Percentiles rank a stretch among this genome's conserved stretches.
Conservation (phyloP, 2,329 filamentous ascomycete species). For the Venturia aucupariae region DNA sequence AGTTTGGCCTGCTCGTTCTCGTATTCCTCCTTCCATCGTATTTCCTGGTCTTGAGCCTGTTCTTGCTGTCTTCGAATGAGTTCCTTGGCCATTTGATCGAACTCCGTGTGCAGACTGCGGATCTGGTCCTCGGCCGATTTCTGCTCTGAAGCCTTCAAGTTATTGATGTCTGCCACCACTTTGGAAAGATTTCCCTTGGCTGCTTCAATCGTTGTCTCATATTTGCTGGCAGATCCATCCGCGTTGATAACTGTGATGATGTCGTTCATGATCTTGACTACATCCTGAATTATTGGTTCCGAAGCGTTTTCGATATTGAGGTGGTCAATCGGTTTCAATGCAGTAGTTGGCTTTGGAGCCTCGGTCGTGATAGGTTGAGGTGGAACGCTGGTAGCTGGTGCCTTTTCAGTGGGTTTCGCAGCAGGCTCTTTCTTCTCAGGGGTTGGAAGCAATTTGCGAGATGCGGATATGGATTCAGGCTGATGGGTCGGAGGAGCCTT, state of each 20-base stretch:
- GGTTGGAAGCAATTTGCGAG: conserved; percentile 20
- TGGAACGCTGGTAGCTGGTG: conserved; percentile 11
- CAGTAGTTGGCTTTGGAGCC: conserved; percentile 21
- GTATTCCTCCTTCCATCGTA: conserved; percentile 78
- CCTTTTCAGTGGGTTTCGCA: conserved; percentile 16
- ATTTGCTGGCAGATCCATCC: conserved; percentile 68
- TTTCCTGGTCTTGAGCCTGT: conserved; percentile 72
- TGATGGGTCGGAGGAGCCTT: conserved; percentile 22
- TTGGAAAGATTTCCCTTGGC: conserved; percentile 75
- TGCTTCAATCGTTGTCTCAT: conserved; percentile 68
- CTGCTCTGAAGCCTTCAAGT: conserved; percentile 60
- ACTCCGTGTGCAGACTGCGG: conserved; percentile 60
- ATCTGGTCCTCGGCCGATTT: conserved; percentile 68
- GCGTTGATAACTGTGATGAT: conserved; percentile 90
- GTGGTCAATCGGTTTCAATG: conserved; percentile 63
- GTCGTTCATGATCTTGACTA: conserved; percentile 92
- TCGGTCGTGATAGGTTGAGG: conserved; percentile 11
- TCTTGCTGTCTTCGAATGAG: conserved; percentile 81
- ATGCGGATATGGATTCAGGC: conserved; percentile 23
- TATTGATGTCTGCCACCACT: conserved; percentile 68
- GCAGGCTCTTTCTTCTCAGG: conserved; percentile 21
- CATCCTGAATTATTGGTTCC: conserved; percentile 82
- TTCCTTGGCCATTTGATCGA: conserved; percentile 78
- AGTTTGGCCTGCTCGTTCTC: conserved; percentile 77
- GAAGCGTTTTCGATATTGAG: conserved; percentile 64